These are phyloP conservation scores for Pouteria glomerata DNA, from an alignment of 148 eudicot genomes.

Conservation along the genomic window DNA sequence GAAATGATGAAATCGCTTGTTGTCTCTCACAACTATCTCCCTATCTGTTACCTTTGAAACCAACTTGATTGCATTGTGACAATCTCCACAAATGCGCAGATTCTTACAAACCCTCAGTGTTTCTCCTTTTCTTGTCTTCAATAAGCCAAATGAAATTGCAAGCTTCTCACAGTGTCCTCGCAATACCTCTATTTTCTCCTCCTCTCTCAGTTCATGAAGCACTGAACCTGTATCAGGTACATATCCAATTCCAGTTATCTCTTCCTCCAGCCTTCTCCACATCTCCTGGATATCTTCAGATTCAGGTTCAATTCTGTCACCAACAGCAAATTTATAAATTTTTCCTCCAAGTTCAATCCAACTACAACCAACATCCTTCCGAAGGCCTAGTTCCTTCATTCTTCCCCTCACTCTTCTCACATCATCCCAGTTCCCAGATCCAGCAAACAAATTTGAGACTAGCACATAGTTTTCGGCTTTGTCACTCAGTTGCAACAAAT, in stretches of 20 bases:
- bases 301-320: conserved; percentile 22
- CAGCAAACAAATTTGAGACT: conserved; percentile 43
- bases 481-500: conserved; percentile 31
- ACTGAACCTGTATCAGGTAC: conserved; percentile 29
- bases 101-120: conserved; percentile 26
- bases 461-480: conserved; percentile 37
- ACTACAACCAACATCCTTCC: conserved; percentile 45
- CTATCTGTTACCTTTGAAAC: conserved; percentile 28
- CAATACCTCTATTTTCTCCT: conserved; percentile 18
- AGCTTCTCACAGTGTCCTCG: conserved; percentile 22
- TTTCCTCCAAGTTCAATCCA: conserved; percentile 47
- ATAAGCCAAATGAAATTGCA: conserved; percentile 16
- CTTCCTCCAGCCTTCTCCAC: conserved; percentile 30
- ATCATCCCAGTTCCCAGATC: conserved; percentile 44
- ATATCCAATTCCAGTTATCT: conserved; percentile 15
- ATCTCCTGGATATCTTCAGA: conserved; percentile 17
- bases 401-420: conserved; percentile 31
- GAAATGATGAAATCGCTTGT: conserved; percentile 37
- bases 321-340: conserved; percentile 31
- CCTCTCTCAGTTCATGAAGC: conserved; percentile 29
- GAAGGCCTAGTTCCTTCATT: conserved; percentile 36
- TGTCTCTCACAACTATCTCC: conserved; percentile 43
- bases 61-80: conserved; percentile 36
- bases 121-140: conserved; percentile 5
- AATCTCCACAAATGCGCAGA: conserved; percentile 32